Percentiles rank a stretch among this genome's conserved stretches.
phyloP scores from a whole-genome alignment of 495 filamentous ascomycete species.

The Sordaria brevicollis region DNA sequence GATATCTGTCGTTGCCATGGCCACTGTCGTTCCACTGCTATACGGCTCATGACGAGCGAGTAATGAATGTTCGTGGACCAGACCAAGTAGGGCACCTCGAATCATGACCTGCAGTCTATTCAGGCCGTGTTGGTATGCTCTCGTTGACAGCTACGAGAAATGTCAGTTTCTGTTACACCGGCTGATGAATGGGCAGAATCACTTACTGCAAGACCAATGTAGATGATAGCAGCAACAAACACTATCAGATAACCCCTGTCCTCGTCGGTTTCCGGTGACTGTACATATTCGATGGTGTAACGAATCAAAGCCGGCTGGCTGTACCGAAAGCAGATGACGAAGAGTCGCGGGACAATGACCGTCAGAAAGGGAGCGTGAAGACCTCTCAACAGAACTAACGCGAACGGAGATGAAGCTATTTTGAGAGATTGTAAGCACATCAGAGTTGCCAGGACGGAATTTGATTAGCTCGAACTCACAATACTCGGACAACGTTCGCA shows the following conservation, averaged over 20 bases:
- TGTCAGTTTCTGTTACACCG: not conserved
- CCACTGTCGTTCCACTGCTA: slow-evolving; percentile 43
- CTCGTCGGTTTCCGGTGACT: slow-evolving; percentile 12
- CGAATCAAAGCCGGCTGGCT: slow-evolving; percentile 53
- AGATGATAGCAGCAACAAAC: slow-evolving; percentile 45
- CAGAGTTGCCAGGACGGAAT: not conserved
- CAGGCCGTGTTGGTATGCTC: slow-evolving; percentile 43
- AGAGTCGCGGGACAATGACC: slow-evolving; percentile 42
- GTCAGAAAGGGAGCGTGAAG: slow-evolving; percentile 39
- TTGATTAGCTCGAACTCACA: slow-evolving; percentile 3
- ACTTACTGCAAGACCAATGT: slow-evolving; percentile 48
- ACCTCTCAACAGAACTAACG: slow-evolving; percentile 34
- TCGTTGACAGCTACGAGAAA: slow-evolving; percentile 34
- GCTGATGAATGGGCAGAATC: not conserved
- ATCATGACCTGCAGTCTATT: slow-evolving; percentile 51
- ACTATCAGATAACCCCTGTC: slow-evolving; percentile 45
- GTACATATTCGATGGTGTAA: slow-evolving; percentile 39
- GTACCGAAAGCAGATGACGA: slow-evolving; percentile 48
- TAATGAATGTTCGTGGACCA: slow-evolving; percentile 48
- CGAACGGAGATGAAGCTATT: slow-evolving; percentile 24
- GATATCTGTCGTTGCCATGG: slow-evolving; percentile 48
- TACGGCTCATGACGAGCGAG: slow-evolving; percentile 29
- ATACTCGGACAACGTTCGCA: slow-evolving; percentile 24
- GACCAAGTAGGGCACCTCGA: slow-evolving; percentile 44
- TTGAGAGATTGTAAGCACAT: not conserved